Evolutionary conservation across 495 filamentous ascomycete genomes (phyloP), one percentile per base, ranked within the genome.

Genomic region (Hyaloscypha finlandica): DNA sequence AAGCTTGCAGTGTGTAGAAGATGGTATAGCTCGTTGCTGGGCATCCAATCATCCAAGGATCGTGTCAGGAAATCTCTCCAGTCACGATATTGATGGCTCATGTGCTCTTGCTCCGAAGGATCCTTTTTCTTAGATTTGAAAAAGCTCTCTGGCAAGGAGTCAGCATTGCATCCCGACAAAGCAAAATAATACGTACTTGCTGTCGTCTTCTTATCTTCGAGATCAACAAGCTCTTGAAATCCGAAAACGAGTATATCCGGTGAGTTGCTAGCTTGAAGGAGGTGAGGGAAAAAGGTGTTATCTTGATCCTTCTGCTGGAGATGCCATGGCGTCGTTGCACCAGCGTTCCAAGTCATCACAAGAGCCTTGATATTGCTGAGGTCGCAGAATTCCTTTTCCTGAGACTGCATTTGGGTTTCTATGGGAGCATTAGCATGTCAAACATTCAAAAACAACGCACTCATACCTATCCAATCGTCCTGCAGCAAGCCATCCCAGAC

Each of bases 41-140:
- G 89, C 88, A 96, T 91, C 71, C 88, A 84, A 63, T 94, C 90
- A 73, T 97, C 92, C 39, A 98, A 82, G 69, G 84, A 85, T 54
- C 89, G 86, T 2, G 89, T 88, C 31, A 99, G 83, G 76, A 93
- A 91, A 71, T 98, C 93, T 71, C 91, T 84, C 95, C 95, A 99
- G 39, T 94, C 92, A 66, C 95, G 90, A 71, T 99, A 99, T 76
- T 97, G 94, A 67, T 94, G 93, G 79, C 91, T 94, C 92, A 98
- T 97, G 68, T 93, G 90, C 74, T 97, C 94, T 70, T 94, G 92
- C 68, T 94, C 92, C 0, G 89, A 80, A n/a, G 88, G 86, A 64
- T 96, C 92, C 73, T 96, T 97, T 81, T 97, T 97, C 78, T 96
- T 98, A 71, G 82, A 78, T 61, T 88, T 88, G 61, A 92, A 81